phyloP scores from a whole-genome alignment of 257 asterid species.

The Nicotiana otophora region DNA sequence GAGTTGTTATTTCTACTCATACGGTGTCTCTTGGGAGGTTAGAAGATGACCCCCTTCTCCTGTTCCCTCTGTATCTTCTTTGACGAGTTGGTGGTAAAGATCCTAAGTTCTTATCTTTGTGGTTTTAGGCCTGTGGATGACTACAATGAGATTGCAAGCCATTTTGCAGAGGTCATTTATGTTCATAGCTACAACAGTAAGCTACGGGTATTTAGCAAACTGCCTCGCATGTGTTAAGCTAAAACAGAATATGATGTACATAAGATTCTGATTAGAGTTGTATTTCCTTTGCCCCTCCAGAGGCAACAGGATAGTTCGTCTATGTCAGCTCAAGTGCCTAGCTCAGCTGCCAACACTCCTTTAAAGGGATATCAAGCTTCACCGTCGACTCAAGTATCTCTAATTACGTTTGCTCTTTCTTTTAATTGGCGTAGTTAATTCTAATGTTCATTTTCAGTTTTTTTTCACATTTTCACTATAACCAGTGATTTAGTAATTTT shows the following conservation, averaged over 20 bases:
- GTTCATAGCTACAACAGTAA: constrained; percentile 76
- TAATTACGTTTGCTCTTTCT: not conserved
- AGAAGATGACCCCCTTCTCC: not conserved
- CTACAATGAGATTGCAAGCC: constrained; percentile 72
- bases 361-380: constrained; percentile 53
- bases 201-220: constrained; percentile 44
- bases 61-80: not conserved
- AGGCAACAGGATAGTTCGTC: constrained; percentile 46
- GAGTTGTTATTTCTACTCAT: not conserved
- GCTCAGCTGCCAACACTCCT: constrained; percentile 52
- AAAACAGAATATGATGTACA: not conserved
- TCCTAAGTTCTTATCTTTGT: constrained; percentile 13
- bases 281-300: constrained; percentile 23
- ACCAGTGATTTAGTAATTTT: not conserved
- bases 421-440: constrained; percentile 1
- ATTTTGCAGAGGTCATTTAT: constrained; percentile 75
- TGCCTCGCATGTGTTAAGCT: not conserved
- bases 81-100: not conserved
- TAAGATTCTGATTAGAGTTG: constrained; percentile 6
- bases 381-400: constrained; percentile 31
- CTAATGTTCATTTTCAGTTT: not conserved
- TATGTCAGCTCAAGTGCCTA: constrained; percentile 36
- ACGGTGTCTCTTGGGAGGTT: not conserved
- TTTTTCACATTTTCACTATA: not conserved
- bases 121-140: constrained; percentile 69